Evolutionary conservation across 208 protist genomes (phyloP).

Genomic region (Naegleria gruberi): DNA sequence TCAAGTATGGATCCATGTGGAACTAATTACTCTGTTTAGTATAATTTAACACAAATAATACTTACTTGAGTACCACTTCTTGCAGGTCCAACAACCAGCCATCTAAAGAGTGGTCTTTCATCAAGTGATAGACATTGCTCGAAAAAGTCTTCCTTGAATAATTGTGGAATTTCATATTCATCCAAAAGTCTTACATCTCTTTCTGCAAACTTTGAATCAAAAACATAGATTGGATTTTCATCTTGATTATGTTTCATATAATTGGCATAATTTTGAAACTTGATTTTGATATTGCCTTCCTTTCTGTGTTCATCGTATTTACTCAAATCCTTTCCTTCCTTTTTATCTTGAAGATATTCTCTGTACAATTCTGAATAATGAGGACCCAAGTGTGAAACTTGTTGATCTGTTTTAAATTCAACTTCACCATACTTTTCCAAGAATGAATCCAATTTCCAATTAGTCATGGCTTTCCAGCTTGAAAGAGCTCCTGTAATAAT

Average conservation of each 20-base stretch:
- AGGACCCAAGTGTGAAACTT: neutral
- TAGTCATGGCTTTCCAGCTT: neutral
- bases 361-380: neutral
- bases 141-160: conserved; percentile 22
- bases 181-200: neutral
- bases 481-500: neutral
- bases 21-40: neutral
- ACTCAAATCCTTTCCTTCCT: neutral
- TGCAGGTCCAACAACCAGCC: neutral
- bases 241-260: neutral
- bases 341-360: neutral
- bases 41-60: neutral
- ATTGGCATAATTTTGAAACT: neutral
- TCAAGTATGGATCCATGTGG: conserved; percentile 9
- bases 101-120: conserved; percentile 12
- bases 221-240: conserved; percentile 20
- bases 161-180: neutral
- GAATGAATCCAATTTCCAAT: neutral
- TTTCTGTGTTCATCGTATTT: neutral
- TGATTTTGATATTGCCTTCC: neutral
- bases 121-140: neutral
- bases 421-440: neutral
- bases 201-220: conserved; percentile 17
- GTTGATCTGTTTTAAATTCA: neutral
- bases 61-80: neutral